Conservation (phyloP, 352 stramenopile species). For the Pythium biforme region DNA sequence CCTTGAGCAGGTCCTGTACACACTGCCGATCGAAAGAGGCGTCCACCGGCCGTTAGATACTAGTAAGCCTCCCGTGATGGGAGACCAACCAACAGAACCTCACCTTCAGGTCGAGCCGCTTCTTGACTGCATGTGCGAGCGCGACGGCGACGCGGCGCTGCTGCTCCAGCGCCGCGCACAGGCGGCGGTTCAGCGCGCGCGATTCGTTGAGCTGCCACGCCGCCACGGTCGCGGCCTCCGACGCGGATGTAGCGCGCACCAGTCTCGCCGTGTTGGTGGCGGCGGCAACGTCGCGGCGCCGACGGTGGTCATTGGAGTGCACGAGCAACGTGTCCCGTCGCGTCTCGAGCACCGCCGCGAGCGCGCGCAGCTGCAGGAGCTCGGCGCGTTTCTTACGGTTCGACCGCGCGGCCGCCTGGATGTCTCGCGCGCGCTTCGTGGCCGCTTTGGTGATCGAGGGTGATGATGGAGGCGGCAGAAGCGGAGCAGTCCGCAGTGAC, state of each 20-base stretch:
- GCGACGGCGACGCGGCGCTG: background rate
- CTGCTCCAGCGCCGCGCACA: background rate
- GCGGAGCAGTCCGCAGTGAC: no score
- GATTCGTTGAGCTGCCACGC: background rate
- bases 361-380: background rate
- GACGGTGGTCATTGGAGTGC: no score
- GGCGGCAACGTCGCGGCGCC: no score
- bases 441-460: background rate
- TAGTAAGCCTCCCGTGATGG: background rate
- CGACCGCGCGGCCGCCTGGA: background rate
- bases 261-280: background rate
- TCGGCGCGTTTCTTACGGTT: constrained; percentile 9
- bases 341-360: background rate
- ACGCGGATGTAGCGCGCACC: background rate
- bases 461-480: background rate
- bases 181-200: background rate
- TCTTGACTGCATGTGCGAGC: background rate
- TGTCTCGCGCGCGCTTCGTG: background rate
- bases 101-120: constrained; percentile 5
- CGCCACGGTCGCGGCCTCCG: background rate
- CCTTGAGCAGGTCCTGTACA: constrained; percentile 6
- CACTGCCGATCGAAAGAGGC: background rate
- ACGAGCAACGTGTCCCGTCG: background rate
- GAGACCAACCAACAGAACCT: background rate
- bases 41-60: no score